phyloP scores from a whole-genome alignment of 805 yeast genomes.

The Metschnikowia drakensbergensis region DNA sequence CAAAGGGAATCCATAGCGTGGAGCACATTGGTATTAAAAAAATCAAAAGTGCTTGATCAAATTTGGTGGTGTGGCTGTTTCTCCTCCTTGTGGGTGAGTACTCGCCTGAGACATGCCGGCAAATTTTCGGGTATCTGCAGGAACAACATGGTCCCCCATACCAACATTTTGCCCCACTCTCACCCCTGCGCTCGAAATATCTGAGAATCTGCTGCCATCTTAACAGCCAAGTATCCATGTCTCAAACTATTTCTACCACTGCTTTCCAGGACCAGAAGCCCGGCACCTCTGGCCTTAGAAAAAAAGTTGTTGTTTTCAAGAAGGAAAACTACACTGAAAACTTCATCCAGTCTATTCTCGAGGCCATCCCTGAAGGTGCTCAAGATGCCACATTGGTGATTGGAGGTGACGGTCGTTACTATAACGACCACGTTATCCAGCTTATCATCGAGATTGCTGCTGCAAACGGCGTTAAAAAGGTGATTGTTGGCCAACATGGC shows the following conservation, averaged over 20 bases:
- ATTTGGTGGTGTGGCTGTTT: neutral
- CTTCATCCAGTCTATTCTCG: conserved; percentile 81
- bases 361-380: conserved; percentile 88
- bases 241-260: conserved; percentile 49
- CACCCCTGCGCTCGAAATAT: conserved; percentile 1
- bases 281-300: conserved; percentile 95
- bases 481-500: conserved; percentile 86
- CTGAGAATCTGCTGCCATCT: neutral
- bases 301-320: conserved; percentile 83
- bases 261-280: conserved; percentile 92
- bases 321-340: conserved; percentile 83
- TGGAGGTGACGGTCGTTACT: conserved; percentile 97
- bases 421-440: conserved; percentile 77
- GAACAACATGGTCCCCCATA: neutral
- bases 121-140: conserved; percentile 1
- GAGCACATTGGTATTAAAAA: neutral
- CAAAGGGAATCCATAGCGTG: too few relatives aligned
- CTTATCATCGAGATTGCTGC: conserved; percentile 80
- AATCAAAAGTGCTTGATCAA: neutral
- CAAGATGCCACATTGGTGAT: conserved; percentile 72
- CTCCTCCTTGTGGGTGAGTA: neutral
- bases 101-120: neutral
- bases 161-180: conserved; percentile 5
- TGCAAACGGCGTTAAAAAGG: conserved; percentile 83
- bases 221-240: conserved; percentile 10